Evolutionary conservation across 176 grass and related monocot species (phyloP), one percentile per base, ranked within the genome.

Genomic region (Eragrostis curvula): DNA sequence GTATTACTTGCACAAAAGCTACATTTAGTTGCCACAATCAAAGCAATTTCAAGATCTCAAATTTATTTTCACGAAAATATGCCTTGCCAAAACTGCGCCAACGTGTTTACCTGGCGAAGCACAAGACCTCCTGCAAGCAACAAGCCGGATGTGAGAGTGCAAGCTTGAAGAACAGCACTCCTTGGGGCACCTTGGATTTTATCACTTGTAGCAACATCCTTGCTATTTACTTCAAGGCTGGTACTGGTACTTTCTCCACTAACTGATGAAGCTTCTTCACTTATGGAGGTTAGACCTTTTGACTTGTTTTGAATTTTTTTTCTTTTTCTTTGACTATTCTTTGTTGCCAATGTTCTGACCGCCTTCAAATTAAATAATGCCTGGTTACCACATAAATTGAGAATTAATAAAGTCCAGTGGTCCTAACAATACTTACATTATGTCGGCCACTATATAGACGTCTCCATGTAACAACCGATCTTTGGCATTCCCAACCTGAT

Each of bases 131-230:
- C 45, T 13, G 84, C 67, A 70, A 94, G 61, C 55, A 97, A 73
- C 70, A 91, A 85, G 50, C 71, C 72, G 50, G 91, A 97, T 12
- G 91, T 97, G 69, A 89, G 43, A 50, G 76, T 77, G 45, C 91
- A 97, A 41, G 94, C 87, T 48, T 87, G 91, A 88, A 97, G 91
- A 61, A 97, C 87, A 6, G 79, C 81, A 84, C 30, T 81, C 93
- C 94, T 90, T 17, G 77, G 87, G 21, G 89, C 68, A 79, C 73
- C 71, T 56, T 57, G 28, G 80, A 66, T 42, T 52, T 79, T 74
- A 59, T 73, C 68, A 16, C 12, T 49, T 8, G 71, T 65, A 88
- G 32, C 68, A 74, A 43, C 41, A 82, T 71, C 84, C 23, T 69
- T 46, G 12, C 17, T 65, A 80, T 46, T 56, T 36, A 60, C 50